A percentile compares a stretch with the other conserved stretches of the same genome.
Conservation (phyloP, 192 early-diverging fungal genomes). For the Entomortierella parvispora region DNA sequence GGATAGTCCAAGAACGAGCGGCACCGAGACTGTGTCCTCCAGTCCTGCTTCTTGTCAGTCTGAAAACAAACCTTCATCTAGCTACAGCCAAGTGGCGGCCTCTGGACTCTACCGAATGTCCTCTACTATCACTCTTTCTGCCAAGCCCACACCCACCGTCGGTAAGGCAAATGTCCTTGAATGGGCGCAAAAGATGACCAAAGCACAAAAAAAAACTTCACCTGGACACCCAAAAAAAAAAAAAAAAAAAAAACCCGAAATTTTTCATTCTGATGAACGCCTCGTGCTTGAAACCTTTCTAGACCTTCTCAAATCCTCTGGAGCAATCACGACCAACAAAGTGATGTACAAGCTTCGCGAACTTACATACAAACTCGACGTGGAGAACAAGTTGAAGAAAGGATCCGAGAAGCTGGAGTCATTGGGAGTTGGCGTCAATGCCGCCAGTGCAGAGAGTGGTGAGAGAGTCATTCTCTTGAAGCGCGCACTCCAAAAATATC, state of each 20-base stretch:
- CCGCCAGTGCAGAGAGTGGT: slow-evolving; percentile 65
- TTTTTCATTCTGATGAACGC: too few relatives aligned
- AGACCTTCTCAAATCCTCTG: slow-evolving; percentile 73
- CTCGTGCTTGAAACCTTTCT: slow-evolving; percentile 38
- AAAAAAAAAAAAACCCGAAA: too few relatives aligned
- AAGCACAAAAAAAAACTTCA: too few relatives aligned
- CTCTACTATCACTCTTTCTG: too few relatives aligned
- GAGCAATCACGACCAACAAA: slow-evolving; percentile 71
- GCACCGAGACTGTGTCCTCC: slow-evolving; percentile 35
- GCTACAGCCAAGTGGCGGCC: too few relatives aligned
- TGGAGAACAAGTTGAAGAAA: slow-evolving; percentile 90
- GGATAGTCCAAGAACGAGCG: slow-evolving; percentile 1
- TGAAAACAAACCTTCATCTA: too few relatives aligned
- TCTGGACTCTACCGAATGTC: too few relatives aligned
- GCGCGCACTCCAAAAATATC: slow-evolving; percentile 85
- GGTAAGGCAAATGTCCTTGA: too few relatives aligned
- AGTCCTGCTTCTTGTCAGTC: too few relatives aligned
- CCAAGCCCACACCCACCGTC: too few relatives aligned
- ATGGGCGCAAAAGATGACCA: too few relatives aligned
- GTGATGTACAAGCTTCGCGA: slow-evolving; percentile 86
- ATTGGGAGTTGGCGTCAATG: slow-evolving; percentile 58
- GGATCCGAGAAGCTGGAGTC: slow-evolving; percentile 82
- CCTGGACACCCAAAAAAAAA: too few relatives aligned
- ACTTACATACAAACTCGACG: slow-evolving; percentile 89
- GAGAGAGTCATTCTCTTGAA: slow-evolving; percentile 80